Evolutionary conservation across 2,329 filamentous ascomycete genomes (phyloP).

Genomic region (Epichloe hybrida): DNA sequence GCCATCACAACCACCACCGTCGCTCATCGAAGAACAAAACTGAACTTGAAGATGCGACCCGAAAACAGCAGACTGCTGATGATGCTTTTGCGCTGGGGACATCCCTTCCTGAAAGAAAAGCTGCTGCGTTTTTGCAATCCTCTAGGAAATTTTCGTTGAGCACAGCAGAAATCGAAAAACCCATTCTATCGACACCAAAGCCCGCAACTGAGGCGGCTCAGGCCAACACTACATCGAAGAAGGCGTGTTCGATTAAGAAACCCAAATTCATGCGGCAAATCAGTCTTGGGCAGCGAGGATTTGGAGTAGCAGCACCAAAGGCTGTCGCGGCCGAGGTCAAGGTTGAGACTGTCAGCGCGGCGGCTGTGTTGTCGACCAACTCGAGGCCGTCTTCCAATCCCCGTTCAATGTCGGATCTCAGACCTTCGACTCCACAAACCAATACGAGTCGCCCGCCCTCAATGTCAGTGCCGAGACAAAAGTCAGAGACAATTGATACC

Average conservation of each 20-base stretch:
- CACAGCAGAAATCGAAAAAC: constrained; percentile 23
- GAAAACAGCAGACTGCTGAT: constrained; percentile 30
- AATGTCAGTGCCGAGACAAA: constrained; percentile 15
- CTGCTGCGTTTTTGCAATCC: constrained; percentile 11
- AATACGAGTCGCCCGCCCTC: constrained; percentile 24
- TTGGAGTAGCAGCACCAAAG: constrained; percentile 62
- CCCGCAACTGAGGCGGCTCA: constrained; percentile 16
- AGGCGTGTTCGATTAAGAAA: constrained; percentile 29
- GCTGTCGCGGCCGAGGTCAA: constrained; percentile 53
- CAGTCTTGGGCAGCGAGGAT: constrained; percentile 66
- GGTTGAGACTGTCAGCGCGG: constrained; percentile 53
- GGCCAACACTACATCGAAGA: constrained; percentile 11
- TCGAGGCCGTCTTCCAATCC: constrained; percentile 17
- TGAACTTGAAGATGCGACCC: constrained; percentile 31
- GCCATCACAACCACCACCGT: constrained; percentile 19
- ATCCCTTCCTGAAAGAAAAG: constrained; percentile 35
- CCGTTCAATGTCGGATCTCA: constrained; percentile 16
- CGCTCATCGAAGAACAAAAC: constrained; percentile 19
- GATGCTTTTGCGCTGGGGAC: constrained; percentile 35
- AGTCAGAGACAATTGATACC: constrained; percentile 14
- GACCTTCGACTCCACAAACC: constrained; percentile 29
- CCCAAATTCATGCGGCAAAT: constrained; percentile 68
- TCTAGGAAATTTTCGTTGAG: constrained; percentile 27
- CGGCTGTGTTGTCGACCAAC: constrained; percentile 18
- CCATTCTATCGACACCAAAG: constrained; percentile 12